Evolutionary conservation across 495 filamentous ascomycete species (phyloP).

Genomic region (Penicillium robsamsonii): DNA sequence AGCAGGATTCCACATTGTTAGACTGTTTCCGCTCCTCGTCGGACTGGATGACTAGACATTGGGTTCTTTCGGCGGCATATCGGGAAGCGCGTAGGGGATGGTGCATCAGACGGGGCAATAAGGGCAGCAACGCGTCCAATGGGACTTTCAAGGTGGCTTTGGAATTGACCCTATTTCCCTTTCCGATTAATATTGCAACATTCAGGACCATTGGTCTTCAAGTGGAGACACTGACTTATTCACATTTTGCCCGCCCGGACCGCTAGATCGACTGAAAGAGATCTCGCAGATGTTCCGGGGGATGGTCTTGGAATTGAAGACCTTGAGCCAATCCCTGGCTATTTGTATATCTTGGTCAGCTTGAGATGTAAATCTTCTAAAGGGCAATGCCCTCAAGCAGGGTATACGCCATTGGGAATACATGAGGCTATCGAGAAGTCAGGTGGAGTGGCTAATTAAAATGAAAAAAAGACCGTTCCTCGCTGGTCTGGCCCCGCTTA

Average conservation of each 20-base stretch:
- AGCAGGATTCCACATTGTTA: constrained; percentile 65
- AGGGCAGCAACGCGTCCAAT: constrained; percentile 52
- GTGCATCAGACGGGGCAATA: constrained; percentile 70
- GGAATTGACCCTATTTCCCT: constrained; percentile 69
- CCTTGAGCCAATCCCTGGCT: constrained; percentile 73
- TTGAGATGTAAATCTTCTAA: constrained; percentile 26
- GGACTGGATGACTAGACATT: constrained; percentile 66
- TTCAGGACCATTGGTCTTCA: constrained; percentile 5
- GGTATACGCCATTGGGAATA: constrained; percentile 7
- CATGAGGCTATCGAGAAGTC: background rate
- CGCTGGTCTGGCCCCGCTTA: constrained; percentile 9
- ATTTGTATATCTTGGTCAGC: constrained; percentile 57
- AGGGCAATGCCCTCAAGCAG: background rate
- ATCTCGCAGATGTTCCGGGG: constrained; percentile 64
- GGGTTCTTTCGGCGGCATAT: constrained; percentile 64
- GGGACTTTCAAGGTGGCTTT: constrained; percentile 79
- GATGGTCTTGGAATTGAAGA: constrained; percentile 60
- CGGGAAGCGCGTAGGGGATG: constrained; percentile 59
- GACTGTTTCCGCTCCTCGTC: constrained; percentile 64
- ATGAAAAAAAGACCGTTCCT: background rate
- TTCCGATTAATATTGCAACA: constrained; percentile 14
- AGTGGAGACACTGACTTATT: constrained; percentile 71
- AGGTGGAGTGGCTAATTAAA: constrained; percentile 16
- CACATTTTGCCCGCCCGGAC: constrained; percentile 92
- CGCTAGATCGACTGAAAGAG: constrained; percentile 81